Evolutionary conservation across 352 stramenopile genomes (phyloP).

Genomic region (Globisporangium emineosum): DNA sequence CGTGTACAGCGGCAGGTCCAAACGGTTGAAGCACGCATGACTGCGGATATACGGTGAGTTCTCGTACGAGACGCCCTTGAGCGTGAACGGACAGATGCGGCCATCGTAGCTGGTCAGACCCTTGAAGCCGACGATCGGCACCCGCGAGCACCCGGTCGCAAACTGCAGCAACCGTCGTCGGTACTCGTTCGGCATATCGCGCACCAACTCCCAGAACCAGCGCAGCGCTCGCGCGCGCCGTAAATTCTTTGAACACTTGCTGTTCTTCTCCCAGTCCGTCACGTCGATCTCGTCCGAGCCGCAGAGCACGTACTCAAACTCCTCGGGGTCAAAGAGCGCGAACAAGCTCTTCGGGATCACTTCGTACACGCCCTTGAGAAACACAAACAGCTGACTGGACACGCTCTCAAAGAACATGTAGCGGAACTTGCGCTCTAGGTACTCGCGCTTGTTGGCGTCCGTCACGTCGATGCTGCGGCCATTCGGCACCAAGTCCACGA

Average conservation of each 20-base stretch:
- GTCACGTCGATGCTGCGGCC: slow-evolving; percentile 69
- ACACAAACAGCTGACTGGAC: slow-evolving; percentile 59
- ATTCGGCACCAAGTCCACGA: slow-evolving; percentile 40
- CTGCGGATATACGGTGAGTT: slow-evolving; percentile 20
- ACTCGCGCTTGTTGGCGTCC: slow-evolving; percentile 90
- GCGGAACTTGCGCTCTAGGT: slow-evolving; percentile 82
- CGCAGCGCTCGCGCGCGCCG: slow-evolving; percentile 26
- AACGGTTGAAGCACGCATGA: slow-evolving; percentile 40
- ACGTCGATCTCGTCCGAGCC: slow-evolving; percentile 93
- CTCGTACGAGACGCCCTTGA: slow-evolving; percentile 46
- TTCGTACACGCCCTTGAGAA: slow-evolving; percentile 92
- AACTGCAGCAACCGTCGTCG: slow-evolving; percentile 62
- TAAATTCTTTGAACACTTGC: slow-evolving; percentile 40
- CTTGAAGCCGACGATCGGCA: slow-evolving; percentile 52
- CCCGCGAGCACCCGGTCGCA: slow-evolving; percentile 58
- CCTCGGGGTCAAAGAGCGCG: slow-evolving; percentile 94
- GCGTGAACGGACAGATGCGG: slow-evolving; percentile 52
- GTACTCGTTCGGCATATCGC: slow-evolving; percentile 57
- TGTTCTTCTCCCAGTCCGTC: slow-evolving; percentile 91
- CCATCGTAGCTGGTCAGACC: slow-evolving; percentile 56
- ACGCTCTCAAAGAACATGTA: slow-evolving; percentile 91
- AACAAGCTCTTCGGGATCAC: slow-evolving; percentile 83
- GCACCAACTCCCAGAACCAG: slow-evolving; percentile 80
- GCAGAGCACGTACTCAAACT: slow-evolving; percentile 93
- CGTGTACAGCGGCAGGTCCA: slow-evolving; percentile 84